Evolutionary conservation across 2,329 filamentous ascomycete species (phyloP), one percentile per base, ranked within the genome.

Genomic region (Rhinocladiella mackenziei): DNA sequence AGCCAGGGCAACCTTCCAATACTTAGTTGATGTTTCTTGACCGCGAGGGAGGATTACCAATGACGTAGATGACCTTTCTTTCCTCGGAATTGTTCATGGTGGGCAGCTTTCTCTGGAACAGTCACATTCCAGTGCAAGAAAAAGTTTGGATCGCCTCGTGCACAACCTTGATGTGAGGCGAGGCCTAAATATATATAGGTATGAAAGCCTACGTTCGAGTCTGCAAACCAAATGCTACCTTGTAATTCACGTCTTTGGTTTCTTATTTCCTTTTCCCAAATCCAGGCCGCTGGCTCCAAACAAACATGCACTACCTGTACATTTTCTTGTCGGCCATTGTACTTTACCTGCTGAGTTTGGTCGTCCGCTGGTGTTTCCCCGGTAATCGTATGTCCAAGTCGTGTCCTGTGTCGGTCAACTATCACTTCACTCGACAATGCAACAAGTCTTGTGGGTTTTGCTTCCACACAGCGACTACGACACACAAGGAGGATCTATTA

Each of bases 381-480:
- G 14, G 7, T 2, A 18, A 29, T 14, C 3, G 7, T n/a, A 17
- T 11, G 14, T 25, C 36, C 11, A 39, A 39, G 36, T 28, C 29
- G 29, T 19, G 45, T 46, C 65, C 67, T 10, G 48, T 73, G 22
- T 71, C 68, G 0, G 71, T 75, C 30, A 75, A 74, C 55, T 74
- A 70, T 53, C 62, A 66, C 54, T 70, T 69, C 52, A 66, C 67
- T 0, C 62, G 72, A n/a, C 63, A 67, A 56, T 74, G 71, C 57
- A 75, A 74, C 60, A 65, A 69, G 18, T 57, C 56, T 7, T 77
- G 74, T 56, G 69, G 66, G 7, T 78, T 78, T 61, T 79, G 75
- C 58, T 78, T 79, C 62, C 75, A 78, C 58, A 78, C 74, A 2
- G 73, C 68, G 6, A 76, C 64, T 25, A 67, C 66, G 1, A 74